Evolutionary conservation across 2,329 filamentous ascomycete genomes (phyloP).

Genomic region (Sclerotinia minor): DNA sequence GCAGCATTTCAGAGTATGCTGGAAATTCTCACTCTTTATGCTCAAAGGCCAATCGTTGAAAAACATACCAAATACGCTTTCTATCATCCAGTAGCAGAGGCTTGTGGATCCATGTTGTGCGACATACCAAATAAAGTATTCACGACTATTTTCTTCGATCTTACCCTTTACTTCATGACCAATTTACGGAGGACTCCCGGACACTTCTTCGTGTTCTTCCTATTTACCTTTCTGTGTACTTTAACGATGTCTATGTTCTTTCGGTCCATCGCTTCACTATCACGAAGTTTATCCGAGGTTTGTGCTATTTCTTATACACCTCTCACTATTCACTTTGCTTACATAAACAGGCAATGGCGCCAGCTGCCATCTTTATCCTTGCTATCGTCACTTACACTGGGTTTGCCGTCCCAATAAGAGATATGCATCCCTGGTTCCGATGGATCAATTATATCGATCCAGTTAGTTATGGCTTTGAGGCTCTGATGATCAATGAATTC

Average conservation of each 20-base stretch:
- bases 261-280: slow-evolving; percentile 75
- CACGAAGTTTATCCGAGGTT: slow-evolving; percentile 64
- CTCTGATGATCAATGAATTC: slow-evolving; percentile 83
- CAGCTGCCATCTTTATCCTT: slow-evolving; percentile 62
- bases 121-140: slow-evolving; percentile 80
- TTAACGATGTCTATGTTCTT: slow-evolving; percentile 85
- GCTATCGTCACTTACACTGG: slow-evolving; percentile 46
- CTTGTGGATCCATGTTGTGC: slow-evolving; percentile 53
- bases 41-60: slow-evolving; percentile 88
- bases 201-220: slow-evolving; percentile 81
- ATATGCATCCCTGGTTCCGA: slow-evolving; percentile 57
- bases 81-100: slow-evolving; percentile 87
- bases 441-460: slow-evolving; percentile 71
- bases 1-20: slow-evolving; percentile 63
- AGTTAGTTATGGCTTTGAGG: slow-evolving; percentile 65
- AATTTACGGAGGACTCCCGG: slow-evolving; percentile 73
- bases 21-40: slow-evolving; percentile 80
- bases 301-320: slow-evolving; percentile 36
- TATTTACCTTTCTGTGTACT: slow-evolving; percentile 72
- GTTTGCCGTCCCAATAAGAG: slow-evolving; percentile 54
- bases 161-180: slow-evolving; percentile 84
- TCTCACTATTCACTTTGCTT: neutral
- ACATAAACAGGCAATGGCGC: slow-evolving; percentile 34
- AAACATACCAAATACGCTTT: slow-evolving; percentile 85
- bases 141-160: slow-evolving; percentile 76